Evolutionary conservation across 2,329 filamentous ascomycete species (phyloP).

Genomic region (Trichoderma sp.): DNA sequence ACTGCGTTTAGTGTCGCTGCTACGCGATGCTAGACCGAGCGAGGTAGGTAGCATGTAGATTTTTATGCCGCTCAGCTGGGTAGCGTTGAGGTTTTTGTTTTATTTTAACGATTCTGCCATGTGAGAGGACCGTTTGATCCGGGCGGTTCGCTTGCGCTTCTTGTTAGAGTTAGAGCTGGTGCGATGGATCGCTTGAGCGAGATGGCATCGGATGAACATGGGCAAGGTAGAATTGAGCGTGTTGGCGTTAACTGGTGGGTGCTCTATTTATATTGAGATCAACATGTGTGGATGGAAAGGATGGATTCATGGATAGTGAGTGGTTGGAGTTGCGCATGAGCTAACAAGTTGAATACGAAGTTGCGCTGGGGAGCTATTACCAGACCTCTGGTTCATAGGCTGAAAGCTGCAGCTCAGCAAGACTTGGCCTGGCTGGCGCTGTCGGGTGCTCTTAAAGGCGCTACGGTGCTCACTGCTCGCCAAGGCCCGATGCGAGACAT

Average conservation of each 20-base stretch:
- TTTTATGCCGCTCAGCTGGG: neutral
- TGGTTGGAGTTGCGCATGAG: no score
- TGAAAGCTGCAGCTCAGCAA: neutral
- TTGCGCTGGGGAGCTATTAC: no score
- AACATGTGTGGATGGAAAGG: no score
- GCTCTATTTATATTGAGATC: no score
- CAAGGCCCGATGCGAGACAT: neutral
- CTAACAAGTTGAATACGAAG: no score
- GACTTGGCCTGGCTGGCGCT: no score
- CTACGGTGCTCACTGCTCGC: neutral
- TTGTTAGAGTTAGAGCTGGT: neutral
- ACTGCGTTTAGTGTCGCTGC: neutral
- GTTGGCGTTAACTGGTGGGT: no score
- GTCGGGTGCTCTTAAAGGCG: no score
- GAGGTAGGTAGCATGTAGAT: neutral
- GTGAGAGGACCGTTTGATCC: neutral
- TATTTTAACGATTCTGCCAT: neutral
- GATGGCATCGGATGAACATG: no score
- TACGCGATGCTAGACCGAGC: neutral
- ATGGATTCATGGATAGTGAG: no score
- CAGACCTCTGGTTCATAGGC: no score
- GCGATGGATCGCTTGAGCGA: neutral
- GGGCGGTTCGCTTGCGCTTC: neutral
- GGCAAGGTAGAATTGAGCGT: no score
- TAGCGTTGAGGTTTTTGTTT: neutral